Evolutionary conservation across 2,329 filamentous ascomycete species (phyloP).

Genomic region (Kalmusia sp.): DNA sequence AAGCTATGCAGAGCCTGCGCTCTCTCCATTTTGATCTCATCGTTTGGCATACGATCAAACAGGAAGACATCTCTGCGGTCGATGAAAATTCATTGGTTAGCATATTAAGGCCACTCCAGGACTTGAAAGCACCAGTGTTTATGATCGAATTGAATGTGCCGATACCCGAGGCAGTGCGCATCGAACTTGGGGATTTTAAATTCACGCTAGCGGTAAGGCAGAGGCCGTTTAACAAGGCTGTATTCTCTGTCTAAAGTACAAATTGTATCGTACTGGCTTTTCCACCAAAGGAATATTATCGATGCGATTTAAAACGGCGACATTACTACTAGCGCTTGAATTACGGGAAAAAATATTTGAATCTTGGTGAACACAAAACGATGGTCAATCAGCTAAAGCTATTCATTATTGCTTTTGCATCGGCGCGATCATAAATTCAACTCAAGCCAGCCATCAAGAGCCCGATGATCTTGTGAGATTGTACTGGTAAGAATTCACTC

Average conservation of each 20-base stretch:
- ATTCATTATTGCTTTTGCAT: too few species aligned
- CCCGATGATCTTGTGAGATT: too few species aligned
- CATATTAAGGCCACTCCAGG: constrained; percentile 11
- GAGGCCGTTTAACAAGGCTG: constrained; percentile 5
- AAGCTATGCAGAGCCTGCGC: constrained; percentile 7
- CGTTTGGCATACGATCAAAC: constrained; percentile 1
- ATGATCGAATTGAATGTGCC: constrained; percentile 14
- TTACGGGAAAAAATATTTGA: too few species aligned
- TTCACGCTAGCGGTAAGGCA: constrained; percentile 8
- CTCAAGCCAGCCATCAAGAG: too few species aligned
- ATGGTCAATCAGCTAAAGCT: too few species aligned
- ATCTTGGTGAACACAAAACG: too few species aligned
- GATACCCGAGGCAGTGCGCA: constrained; percentile 8
- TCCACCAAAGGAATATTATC: too few species aligned
- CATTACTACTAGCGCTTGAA: too few species aligned
- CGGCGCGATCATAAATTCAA: too few species aligned
- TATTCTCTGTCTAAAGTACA: neutral
- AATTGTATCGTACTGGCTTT: too few species aligned
- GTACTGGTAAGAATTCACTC: too few species aligned
- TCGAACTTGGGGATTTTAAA: constrained; percentile 3
- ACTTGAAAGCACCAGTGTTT: constrained; percentile 1
- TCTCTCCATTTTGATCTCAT: constrained; percentile 17
- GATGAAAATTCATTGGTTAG: constrained; percentile 4
- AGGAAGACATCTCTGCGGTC: neutral
- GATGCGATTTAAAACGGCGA: too few species aligned